Percentiles rank a stretch among this genome's conserved stretches.
Evolutionary conservation across 352 stramenopile species (phyloP).

Genomic region (Phytophthora constricta): DNA sequence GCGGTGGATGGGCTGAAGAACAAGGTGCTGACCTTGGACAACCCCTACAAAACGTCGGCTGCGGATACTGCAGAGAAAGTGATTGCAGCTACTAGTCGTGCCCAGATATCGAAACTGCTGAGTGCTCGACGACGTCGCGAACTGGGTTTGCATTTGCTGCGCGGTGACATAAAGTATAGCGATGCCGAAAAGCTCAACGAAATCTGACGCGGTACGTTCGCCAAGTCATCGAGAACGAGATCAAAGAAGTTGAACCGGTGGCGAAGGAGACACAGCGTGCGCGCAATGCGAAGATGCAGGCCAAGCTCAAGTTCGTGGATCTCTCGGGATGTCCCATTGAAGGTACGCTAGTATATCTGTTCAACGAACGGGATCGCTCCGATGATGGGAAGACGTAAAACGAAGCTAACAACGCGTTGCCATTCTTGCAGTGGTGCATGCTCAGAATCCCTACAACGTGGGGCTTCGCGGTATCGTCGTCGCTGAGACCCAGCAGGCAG

Average conservation of each 20-base stretch:
- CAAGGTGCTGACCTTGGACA: constrained; percentile 83
- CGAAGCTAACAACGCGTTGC: too few species aligned
- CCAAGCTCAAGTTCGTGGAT: constrained; percentile 68
- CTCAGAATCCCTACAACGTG: constrained; percentile 63
- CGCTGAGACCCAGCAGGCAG: constrained; percentile 61
- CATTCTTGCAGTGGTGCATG: constrained; percentile 51
- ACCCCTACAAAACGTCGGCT: constrained; percentile 60
- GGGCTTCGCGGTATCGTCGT: constrained; percentile 63
- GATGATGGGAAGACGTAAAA: too few species aligned
- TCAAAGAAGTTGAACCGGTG: constrained; percentile 32
- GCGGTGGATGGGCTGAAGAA: constrained; percentile 72
- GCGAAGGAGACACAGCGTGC: constrained; percentile 25
- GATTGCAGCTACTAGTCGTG: constrained; percentile 34
- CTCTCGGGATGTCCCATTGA: constrained; percentile 73
- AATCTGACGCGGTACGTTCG: constrained; percentile 70
- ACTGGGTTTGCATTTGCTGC: constrained; percentile 61
- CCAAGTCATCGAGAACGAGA: constrained; percentile 56
- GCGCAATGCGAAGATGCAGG: constrained; percentile 41
- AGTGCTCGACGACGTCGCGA: constrained; percentile 67
- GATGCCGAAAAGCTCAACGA: constrained; percentile 67
- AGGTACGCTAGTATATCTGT: constrained; percentile 37
- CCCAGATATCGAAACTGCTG: constrained; percentile 63
- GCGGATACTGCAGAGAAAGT: constrained; percentile 35
- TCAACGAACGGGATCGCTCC: too few species aligned
- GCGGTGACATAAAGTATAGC: constrained; percentile 55